Base-by-base conservation (phyloP, 1,284 basidiomycete species). In the Volvariella surrecta region DNA sequence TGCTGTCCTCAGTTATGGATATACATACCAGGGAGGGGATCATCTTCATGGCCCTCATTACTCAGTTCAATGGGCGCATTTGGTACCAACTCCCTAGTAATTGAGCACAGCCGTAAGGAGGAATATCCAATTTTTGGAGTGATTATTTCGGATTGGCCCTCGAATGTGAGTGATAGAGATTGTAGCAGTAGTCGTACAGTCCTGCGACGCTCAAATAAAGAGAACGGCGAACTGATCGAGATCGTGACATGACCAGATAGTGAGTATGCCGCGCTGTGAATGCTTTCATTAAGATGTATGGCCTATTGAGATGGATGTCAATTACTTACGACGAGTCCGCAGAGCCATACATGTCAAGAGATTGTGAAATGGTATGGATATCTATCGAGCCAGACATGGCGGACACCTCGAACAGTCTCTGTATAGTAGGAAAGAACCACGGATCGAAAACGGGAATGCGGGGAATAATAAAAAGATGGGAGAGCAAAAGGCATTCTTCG, bases 231-330 rank as follows among this genome's bases (percentile, higher is more conserved):
- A 9, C 68, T 59, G 24, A 87, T 52, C 0, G 76, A 68, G 38
- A 89, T 63, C 15, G 72, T 64, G 16, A 89, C 65, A 58, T 86
- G 71, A 6, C 87, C 86, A 11, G 85, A 83, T 43, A 89, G 68
- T 10, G 87, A 87, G 58, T 86, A 89, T 1, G 79, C 77, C 44
- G 78, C 75, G 48, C 86, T 87, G 50, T 40, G 24, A 42, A 16
- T 11, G 6, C 6, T n/a, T n/a, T 6, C 6, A 6, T 11, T 28
- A 11, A 28, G 6, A 28, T 6, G 24, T 6, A 28, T 28, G 11
- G 24, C 24, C 24, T 11, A 28, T 11, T 19, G 15, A 24, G 11
- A 32, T 21, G 44, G 19, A 37, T 24, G 21, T 48, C 40, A 45
- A 7, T 32, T 37, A 63, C 82, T 69, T 57, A 88, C 87, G 64